A percentile compares a stretch with the other conserved stretches of the same genome.
phyloP scores from a whole-genome alignment of 2,329 filamentous ascomycete genomes.

The Endothia cerciana region DNA sequence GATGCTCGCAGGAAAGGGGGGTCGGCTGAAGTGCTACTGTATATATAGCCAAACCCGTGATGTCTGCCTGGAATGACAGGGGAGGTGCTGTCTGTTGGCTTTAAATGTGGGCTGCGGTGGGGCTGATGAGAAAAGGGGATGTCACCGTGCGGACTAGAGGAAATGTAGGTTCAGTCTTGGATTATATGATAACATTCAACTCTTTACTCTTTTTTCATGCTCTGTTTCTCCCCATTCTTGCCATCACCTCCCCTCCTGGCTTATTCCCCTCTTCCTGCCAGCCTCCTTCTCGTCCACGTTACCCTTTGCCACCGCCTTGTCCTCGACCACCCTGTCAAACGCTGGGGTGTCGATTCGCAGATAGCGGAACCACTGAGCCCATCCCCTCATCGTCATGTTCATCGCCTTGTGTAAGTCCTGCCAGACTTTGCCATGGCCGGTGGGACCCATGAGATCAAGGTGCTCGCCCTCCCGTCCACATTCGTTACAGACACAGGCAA shows the following conservation, averaged over 20 bases:
- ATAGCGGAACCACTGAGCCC: not conserved
- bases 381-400: not conserved
- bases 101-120: not conserved
- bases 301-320: too few species aligned
- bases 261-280: not conserved
- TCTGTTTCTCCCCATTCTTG: too few species aligned
- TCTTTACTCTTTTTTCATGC: too few species aligned
- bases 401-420: not conserved
- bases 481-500: not conserved
- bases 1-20: not conserved
- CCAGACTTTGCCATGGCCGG: not conserved
- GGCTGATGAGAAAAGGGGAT: not conserved
- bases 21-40: not conserved
- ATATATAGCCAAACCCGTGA: not conserved
- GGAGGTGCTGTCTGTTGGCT: not conserved
- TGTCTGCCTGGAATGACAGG: not conserved
- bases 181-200: too few species aligned
- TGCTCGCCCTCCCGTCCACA: not conserved
- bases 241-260: not conserved
- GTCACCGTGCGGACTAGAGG: not conserved
- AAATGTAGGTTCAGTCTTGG: too few species aligned
- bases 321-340: not conserved
- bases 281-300: not conserved
- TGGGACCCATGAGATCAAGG: not conserved
- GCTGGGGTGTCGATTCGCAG: not conserved